Evolutionary conservation across 768 basidiomycete genomes (phyloP).

Genomic region (Phaeotremella fagi): DNA sequence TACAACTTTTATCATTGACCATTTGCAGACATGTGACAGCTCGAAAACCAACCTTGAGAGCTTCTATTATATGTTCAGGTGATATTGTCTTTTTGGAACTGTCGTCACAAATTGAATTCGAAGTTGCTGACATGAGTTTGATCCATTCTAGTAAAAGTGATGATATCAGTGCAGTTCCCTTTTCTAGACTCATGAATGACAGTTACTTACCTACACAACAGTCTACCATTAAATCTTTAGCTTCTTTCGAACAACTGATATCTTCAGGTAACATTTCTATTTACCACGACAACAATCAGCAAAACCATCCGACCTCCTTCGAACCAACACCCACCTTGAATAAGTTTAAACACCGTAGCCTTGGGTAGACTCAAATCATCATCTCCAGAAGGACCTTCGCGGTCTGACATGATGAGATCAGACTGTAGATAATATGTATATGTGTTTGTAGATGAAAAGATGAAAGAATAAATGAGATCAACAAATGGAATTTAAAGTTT

Average conservation of each 20-base stretch:
- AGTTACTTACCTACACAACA: conserved; percentile 87
- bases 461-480: neutral
- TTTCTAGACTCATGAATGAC: neutral
- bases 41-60: conserved; percentile 75
- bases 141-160: conserved; percentile 89
- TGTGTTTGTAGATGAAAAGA: neutral
- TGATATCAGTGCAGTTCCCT: too few relatives aligned
- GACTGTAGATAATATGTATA: neutral
- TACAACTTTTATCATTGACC: neutral
- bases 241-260: conserved; percentile 87
- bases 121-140: conserved; percentile 91
- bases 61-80: conserved; percentile 90
- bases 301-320: too few relatives aligned
- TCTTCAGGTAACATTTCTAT: conserved; percentile 84
- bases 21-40: too few relatives aligned
- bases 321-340: conserved; percentile 66
- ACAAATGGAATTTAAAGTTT: neutral
- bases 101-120: conserved; percentile 96
- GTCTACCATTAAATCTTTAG: conserved; percentile 92
- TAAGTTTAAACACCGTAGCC: conserved; percentile 96
- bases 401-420: conserved; percentile 70
- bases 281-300: neutral
- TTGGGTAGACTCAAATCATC: conserved; percentile 94
- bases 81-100: conserved; percentile 99
- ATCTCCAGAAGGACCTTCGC: conserved; percentile 72